Base-by-base conservation (phyloP, 2,329 filamentous ascomycete genomes). In the Leptographium wingfieldii region DNA sequence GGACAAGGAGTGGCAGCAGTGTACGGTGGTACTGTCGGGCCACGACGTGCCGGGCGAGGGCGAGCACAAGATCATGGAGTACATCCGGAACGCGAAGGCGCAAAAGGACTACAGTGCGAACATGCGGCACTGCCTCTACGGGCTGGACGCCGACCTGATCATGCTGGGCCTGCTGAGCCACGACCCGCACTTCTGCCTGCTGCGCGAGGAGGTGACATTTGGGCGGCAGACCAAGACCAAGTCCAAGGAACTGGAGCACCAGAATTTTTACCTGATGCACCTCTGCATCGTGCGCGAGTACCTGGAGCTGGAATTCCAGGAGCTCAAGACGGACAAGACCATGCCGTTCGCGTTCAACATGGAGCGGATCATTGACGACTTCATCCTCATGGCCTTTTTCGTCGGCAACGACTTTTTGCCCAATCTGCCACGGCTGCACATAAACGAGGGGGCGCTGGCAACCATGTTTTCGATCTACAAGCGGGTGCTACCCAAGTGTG, bases 61-160 rank as follows among this genome's bases (percentile, higher is more conserved):
- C 68, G 94, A 99, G 74, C 94, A 99, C 78, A 99, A 99, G 77
- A 96, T 99, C 74, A 99, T 99, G 94, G 95, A 99, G 74, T 99
- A 99, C 73, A 99, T 99, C 73, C 88, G 94, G 67, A 90, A 95
- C 73, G 90, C 94, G 63, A 97, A 97, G 78, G 91, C 92, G 56
- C 94, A 99, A 73, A 89, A 89, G 2, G 84, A 86, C 64, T 99
- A 99, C 73, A 86, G 96, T 71, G 82, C 90, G 56, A 97, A 99
- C 69, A 84, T 96, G 63, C 89, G 94, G 61, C 94, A 99, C 74
- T 99, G 95, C 73, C 80, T 99, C 64, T 99, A 99, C 74, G 95
- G 95, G 29, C 81, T 99, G 56, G 94, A 99, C 74, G 94, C 94
- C 53, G 94, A 99, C 77, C 77, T 99, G 65, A 99, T 99, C 77